A percentile compares a stretch with the other conserved stretches of the same genome.
phyloP scores from a whole-genome alignment of 495 filamentous ascomycete genomes.

The Penicillium salamii region DNA sequence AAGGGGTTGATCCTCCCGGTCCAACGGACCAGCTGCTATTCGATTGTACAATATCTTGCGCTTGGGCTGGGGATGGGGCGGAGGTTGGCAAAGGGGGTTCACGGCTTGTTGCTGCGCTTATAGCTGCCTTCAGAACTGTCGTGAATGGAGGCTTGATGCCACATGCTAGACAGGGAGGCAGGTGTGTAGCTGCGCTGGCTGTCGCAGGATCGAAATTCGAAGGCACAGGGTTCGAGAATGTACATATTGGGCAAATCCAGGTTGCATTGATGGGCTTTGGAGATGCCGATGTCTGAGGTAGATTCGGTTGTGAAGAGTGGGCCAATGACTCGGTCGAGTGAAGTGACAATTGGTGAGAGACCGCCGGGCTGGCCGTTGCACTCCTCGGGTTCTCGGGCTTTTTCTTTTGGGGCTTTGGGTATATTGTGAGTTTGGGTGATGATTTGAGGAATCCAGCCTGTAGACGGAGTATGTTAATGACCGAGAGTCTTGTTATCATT shows the following conservation, averaged over 20 bases:
- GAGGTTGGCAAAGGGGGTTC: slow-evolving; percentile 30
- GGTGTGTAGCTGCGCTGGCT: slow-evolving; percentile 67
- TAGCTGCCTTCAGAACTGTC: slow-evolving; percentile 79
- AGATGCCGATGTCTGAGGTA: slow-evolving; percentile 20
- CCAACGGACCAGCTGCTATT: slow-evolving; percentile 8
- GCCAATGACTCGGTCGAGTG: slow-evolving; percentile 23
- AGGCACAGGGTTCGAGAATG: slow-evolving; percentile 92
- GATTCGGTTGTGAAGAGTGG: slow-evolving; percentile 19
- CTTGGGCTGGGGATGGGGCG: slow-evolving; percentile 10
- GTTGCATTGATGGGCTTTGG: slow-evolving; percentile 58
- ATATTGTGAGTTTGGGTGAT: slow-evolving; percentile 86
- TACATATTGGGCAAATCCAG: slow-evolving; percentile 98
- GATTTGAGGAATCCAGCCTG: slow-evolving; percentile 94
- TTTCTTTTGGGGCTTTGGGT: slow-evolving; percentile 71
- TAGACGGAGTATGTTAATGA: slow-evolving; percentile 1
- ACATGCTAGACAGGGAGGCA: slow-evolving; percentile 87
- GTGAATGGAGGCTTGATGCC: slow-evolving; percentile 87
- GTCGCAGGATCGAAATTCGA: slow-evolving; percentile 85
- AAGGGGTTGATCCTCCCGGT: slow-evolving; percentile 37
- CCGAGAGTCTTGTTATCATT: not conserved
- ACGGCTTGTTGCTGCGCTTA: slow-evolving; percentile 60
- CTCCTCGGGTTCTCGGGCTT: slow-evolving; percentile 31
- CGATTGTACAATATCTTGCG: slow-evolving; percentile 1
- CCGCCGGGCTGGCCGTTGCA: slow-evolving; percentile 33
- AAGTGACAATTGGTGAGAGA: slow-evolving; percentile 19